Percentiles rank a stretch among this genome's conserved stretches.
These are phyloP conservation scores for Scenedesmus sp. DNA, from an alignment of 163 green algal genomes.

Conservation along the genomic window DNA sequence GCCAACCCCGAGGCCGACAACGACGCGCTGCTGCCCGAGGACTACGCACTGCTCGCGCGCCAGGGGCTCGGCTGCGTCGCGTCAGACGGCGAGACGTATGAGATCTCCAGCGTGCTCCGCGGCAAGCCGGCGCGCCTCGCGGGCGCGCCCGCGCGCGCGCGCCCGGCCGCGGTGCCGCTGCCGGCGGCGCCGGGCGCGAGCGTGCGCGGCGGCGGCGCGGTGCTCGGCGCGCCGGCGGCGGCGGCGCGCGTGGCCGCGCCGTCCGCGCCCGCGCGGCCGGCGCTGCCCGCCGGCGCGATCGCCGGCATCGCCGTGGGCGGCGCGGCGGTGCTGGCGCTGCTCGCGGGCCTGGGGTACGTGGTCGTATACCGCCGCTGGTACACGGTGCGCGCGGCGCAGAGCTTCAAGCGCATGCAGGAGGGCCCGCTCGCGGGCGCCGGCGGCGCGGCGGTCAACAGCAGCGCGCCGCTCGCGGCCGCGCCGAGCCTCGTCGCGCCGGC, in stretches of 20 bases:
- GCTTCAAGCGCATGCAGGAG: conserved; percentile 38
- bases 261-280: background rate
- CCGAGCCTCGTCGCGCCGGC: background rate
- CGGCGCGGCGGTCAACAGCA: conserved; percentile 37
- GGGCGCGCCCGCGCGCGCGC: background rate
- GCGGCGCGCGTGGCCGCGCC: background rate
- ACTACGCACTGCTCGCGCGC: conserved; percentile 5
- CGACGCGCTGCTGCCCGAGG: background rate
- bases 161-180: background rate
- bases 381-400: conserved; percentile 18
- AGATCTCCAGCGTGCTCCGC: conserved; percentile 37
- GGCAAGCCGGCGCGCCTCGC: conserved; percentile 15
- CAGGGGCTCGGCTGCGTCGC: conserved; percentile 26
- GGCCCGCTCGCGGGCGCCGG: conserved; percentile 29
- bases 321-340: background rate
- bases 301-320: conserved; percentile 21
- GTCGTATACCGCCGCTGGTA: conserved; percentile 38
- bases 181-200: no score
- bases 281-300: conserved; percentile 16
- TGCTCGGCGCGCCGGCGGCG: background rate
- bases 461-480: conserved; percentile 12
- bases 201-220: no score
- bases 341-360: conserved; percentile 17
- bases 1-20: conserved; percentile 22
- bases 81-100: conserved; percentile 12